Percentiles rank a stretch among this genome's conserved stretches.
Evolutionary conservation across 2,329 filamentous ascomycete genomes (phyloP).

Genomic region (Colletotrichum trifolii): DNA sequence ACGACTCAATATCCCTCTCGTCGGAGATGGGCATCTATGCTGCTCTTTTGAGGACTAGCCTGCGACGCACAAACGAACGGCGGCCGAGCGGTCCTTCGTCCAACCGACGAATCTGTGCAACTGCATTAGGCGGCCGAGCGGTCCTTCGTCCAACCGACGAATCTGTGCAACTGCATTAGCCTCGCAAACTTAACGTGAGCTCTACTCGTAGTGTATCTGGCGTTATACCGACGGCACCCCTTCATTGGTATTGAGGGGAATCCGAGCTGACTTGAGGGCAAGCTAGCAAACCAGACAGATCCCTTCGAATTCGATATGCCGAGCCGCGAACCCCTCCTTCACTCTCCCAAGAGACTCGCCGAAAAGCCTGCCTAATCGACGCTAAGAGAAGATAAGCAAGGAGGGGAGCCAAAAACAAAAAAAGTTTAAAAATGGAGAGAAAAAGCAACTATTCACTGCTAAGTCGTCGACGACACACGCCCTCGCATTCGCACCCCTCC

Average conservation of each 20-base stretch:
- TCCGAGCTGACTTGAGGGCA: neutral
- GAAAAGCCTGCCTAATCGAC: conserved; percentile 22
- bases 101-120: conserved; percentile 30
- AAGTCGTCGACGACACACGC: neutral
- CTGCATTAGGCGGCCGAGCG: conserved; percentile 35
- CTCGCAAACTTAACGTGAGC: conserved; percentile 21
- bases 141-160: conserved; percentile 29
- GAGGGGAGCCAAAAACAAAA: neutral
- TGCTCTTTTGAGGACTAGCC: conserved; percentile 2
- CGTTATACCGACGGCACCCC: conserved; percentile 10
- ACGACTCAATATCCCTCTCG: conserved; percentile 1
- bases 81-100: conserved; percentile 33
- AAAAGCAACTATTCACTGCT: conserved; percentile 13
- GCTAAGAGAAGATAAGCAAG: conserved; percentile 20
- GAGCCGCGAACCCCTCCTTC: neutral
- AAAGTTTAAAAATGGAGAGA: conserved; percentile 21
- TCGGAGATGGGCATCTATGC: conserved; percentile 27
- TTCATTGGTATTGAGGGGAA: neutral
- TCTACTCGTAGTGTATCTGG: conserved; percentile 9
- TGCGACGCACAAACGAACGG: conserved; percentile 28
- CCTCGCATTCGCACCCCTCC: neutral
- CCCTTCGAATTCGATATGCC: neutral
- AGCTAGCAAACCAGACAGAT: neutral
- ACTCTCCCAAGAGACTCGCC: conserved; percentile 1
- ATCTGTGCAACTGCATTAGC: conserved; percentile 27